Base-by-base conservation (phyloP, 1,139 yeast species). In the Lodderomyces parapsilosis region DNA sequence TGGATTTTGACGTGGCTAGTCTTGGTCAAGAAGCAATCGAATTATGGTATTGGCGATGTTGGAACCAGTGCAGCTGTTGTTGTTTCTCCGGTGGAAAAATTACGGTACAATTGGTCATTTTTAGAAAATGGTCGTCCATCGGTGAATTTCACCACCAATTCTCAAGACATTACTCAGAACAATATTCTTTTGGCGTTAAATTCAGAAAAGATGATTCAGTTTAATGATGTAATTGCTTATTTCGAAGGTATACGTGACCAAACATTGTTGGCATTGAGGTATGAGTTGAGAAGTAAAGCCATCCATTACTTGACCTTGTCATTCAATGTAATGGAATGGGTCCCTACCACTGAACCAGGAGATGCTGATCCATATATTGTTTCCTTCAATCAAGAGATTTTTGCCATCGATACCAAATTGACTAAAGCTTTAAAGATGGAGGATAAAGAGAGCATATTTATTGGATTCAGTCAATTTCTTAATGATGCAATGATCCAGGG, bases 341-440 rank as follows among this genome's bases (percentile, higher is more conserved):
- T 71, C 51, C 71, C 74, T 39, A 45, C 62, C 3, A 66, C 72
- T 17, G 82, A 79, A 52, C 76, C 80, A 0, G 85, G 83, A 6
- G 88, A 83, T 52, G 78, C 86, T 4, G 93, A 85, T 51, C 74
- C 76, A 20, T 78, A 68, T 50, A 76, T 86, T 42, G 77, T 79
- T 14, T 70, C 74, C 47, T 68, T 85, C 49, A 87, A 83, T 56
- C 74, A 76, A 45, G 83, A 81, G 43, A 68, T 86, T 3, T 74
- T 76, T 45, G 65, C 71, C 24, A 65, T 75, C 32, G 82, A 79
- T 49, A 78, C 74, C 44, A 64, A 61, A 43, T 59, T 71, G 34
- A 55, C 58, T 24, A 58, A 60, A 22, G 57, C 60, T 18, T 56
- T 72, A 43, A 53, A 51, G 31, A 53, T 63, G 23, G 46, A 42